Conservation (phyloP, 2,329 filamentous ascomycete species). For the Colletotrichum musicola region DNA sequence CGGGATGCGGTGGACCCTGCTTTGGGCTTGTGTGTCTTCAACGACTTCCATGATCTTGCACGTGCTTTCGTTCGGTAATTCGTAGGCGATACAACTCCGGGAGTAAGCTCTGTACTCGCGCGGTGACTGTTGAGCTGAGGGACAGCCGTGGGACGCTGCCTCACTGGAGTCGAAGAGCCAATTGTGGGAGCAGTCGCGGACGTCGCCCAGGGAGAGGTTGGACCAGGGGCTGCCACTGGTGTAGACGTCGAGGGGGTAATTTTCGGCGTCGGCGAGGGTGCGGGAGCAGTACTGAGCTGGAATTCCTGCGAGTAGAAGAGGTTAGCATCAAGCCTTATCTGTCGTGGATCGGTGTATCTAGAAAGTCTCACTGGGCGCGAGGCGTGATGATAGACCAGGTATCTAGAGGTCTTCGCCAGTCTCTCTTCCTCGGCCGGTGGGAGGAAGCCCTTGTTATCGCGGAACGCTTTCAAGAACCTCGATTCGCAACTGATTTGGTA, state of each 20-base stretch:
- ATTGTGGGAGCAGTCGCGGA: background rate
- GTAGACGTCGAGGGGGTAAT: background rate
- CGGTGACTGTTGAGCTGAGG: background rate
- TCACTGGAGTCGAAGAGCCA: background rate
- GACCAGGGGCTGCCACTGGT: no score
- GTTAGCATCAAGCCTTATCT: conserved; percentile 8
- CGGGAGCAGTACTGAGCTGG: background rate
- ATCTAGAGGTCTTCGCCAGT: conserved; percentile 9
- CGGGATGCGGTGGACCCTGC: background rate
- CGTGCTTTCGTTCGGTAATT: conserved; percentile 40
- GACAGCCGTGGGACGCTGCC: background rate
- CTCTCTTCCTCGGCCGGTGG: conserved; percentile 7
- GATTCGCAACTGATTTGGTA: background rate
- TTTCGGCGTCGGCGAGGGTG: background rate
- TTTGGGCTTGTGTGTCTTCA: conserved; percentile 10
- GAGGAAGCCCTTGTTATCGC: conserved; percentile 18
- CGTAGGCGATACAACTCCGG: conserved; percentile 6
- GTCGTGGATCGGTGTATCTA: background rate
- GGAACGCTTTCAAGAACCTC: conserved; percentile 13
- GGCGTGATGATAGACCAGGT: conserved; percentile 5
- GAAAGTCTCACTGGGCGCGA: conserved; percentile 5
- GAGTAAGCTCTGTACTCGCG: background rate
- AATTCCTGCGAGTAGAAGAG: conserved; percentile 3
- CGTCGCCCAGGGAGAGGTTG: no score
- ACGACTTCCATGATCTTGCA: conserved; percentile 41